Base-by-base conservation (phyloP, 1,284 basidiomycete genomes). In the Inonotus hispidus region DNA sequence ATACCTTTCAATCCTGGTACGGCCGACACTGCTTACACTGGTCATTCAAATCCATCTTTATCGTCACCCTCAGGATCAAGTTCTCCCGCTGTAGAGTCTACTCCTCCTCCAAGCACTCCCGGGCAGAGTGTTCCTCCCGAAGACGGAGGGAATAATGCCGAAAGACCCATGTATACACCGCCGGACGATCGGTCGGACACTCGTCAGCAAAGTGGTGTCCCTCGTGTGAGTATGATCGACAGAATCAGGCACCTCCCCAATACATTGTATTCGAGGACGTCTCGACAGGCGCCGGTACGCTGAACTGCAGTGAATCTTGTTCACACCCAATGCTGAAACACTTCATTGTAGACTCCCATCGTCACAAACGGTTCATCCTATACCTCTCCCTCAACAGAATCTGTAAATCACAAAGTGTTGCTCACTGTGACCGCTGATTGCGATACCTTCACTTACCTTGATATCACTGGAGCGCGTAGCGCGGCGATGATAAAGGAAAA, bases 391-490 rank as follows among this genome's bases (percentile, higher is more conserved):
- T 71, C 21, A 2, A 49, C 21, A 1, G 53, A 59, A 35, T 23
- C 54, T n/a, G 56, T 61, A 37, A 39, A 29, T 3, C 81, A 83
- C 29, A 79, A 79, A 58, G 78, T 83, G 62, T 74, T 84, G 59
- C 84, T 92, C 59, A 81, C 89, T 63, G 93, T 91, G 58, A 95
- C 93, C 2, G 77, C 82, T 29, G 92, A 95, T 72, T 88, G 89
- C 55, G 92, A 94, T 65, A 83, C 85, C 64, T 90, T 90, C 73
- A 82, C 82, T 45, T 80, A 84, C 39, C 92, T 95, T 38, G 88
- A 93, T 66, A 85, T 96, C 63, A 86, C 84, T 27, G 82, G 83
- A 23, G 84, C 88, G 27, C 79, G 79, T 58, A 83, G 81, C 65
- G 81, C 87, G 32, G 84, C 85, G 14, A 87, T 84, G 66, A 90